Base-by-base conservation (phyloP, 228 moss, liverwort and hornwort species). In the Sphagnum fallax region DNA sequence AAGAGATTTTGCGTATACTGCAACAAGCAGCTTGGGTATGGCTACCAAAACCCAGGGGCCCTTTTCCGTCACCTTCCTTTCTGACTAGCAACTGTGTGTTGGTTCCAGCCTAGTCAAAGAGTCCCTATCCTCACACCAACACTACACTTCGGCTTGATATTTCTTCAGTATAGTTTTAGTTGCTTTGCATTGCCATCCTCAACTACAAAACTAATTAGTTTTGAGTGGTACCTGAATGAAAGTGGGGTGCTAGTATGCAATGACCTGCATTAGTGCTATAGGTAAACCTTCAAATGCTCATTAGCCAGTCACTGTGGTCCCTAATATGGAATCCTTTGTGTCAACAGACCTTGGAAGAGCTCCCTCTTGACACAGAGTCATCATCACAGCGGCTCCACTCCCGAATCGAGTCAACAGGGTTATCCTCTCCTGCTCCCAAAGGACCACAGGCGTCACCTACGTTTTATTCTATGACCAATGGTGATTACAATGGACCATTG, bases 271-370 rank as follows among this genome's bases (percentile, higher is more conserved):
- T 32, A 32, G 32, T 32, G 32, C 32, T 32, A 32, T 32, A 2
- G 2, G 32, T 32, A 32, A 32, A 32, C 32, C 32, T 32, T 32
- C 32, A 32, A 32, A 32, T 32, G 32, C 32, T 32, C 32, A 32
- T 32, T 32, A 2, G 32, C 32, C 32, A 32, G 32, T 32, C 32
- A 32, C 32, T 32, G 32, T 32, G 32, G 32, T 32, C 32, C 32
- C 32, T 32, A 32, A 32, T 32, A 32, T 32, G 32, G 32, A 32
- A 32, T 76, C 70, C 67, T 84, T 53, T 61, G 59, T 91, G 88
- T 93, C 89, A 79, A 74, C 92, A 96, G 96, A 93, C 97, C 9
- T 79, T 98, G 89, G 93, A 98, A 87, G 97, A 98, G 73, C 86
- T 98, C 69, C 93, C 97, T 57, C 75, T 98, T 67, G 97, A 98